Base-by-base conservation (phyloP, 805 yeast genomes). In the Zygosaccharomyces bisporus region DNA sequence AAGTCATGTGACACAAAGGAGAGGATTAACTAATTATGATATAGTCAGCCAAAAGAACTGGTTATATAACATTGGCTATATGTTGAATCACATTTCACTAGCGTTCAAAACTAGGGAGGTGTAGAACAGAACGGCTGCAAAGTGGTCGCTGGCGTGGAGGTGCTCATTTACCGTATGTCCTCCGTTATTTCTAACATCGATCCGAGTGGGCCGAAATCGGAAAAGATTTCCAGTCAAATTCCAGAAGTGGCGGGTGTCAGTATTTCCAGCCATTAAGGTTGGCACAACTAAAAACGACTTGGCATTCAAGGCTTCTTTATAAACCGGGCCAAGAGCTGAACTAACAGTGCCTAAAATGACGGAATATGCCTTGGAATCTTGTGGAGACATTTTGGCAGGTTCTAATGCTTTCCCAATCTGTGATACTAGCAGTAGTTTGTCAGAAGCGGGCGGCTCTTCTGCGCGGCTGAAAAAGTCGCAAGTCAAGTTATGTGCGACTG, bases 201-300 rank as follows among this genome's bases (percentile, higher is more conserved):
- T 43, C 25, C 46, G 43, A 16, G 46, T 43, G 25, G 42, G 42
- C 19, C 43, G n/a, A 32, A 40, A 76, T 41, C 86, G 66, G 63
- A 66, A 81, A 39, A 81, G 77, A 52, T 79, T 72, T 31, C 66
- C 59, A 2, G 80, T 72, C 50, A 81, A 64, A 39, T 64, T 55
- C 86, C 85, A 79, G 62, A 77, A 81, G 54, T 73, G 68, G 47
- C 70, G 67, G 8, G 86, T 80, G 56, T 81, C 86, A 4, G 86
- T 81, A 57, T 79, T 80, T 14, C 81, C 86, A 2, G 81, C 69
- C 72, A 77, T 73, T 23, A 80, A 55, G 14, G 74, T 64, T 3
- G 87, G 84, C 2, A 80, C 68, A 12, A 75, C 69, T 52, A 13
- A 53, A 43, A 12, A 23, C 6, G 42, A 25, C 21, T 39, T 29